A percentile compares a stretch with the other conserved stretches of the same genome.
These are phyloP conservation scores for Dryadomyces quercivorus DNA, from an alignment of 2,329 filamentous ascomycete species.

Conservation along the genomic window DNA sequence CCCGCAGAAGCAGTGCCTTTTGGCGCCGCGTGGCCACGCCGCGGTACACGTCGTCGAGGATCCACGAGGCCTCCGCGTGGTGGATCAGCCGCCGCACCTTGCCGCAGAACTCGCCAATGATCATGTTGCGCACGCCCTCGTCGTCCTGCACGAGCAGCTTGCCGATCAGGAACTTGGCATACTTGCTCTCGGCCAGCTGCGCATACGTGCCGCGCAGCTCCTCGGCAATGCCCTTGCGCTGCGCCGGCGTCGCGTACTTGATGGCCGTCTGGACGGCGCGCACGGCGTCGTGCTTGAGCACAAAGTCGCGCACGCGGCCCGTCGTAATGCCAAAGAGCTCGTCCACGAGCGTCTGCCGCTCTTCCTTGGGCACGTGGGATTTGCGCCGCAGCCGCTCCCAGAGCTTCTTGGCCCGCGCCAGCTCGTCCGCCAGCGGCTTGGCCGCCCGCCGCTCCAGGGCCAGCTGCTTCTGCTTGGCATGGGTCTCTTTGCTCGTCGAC, in stretches of 20 bases:
- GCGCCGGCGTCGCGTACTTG: conserved; percentile 81
- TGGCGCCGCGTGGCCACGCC: conserved; percentile 76
- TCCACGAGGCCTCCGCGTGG: conserved; percentile 94
- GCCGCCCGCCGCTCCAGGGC: conserved; percentile 80
- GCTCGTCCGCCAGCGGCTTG: conserved; percentile 84
- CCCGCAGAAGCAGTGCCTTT: conserved; percentile 71
- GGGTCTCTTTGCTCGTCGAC: conserved; percentile 81
- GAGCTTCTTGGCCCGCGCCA: conserved; percentile 84
- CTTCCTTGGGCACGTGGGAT: conserved; percentile 81
- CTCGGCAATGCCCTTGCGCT: conserved; percentile 72
- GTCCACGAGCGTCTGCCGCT: conserved; percentile 73
- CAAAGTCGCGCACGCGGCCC: conserved; percentile 84
- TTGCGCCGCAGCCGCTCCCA: conserved; percentile 92
- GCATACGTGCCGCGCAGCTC: conserved; percentile 80
- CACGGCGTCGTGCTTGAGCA: conserved; percentile 97
- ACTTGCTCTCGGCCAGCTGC: conserved; percentile 82
- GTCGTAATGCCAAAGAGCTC: conserved; percentile 90
- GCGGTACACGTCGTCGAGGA: conserved; percentile 92
- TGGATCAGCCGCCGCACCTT: conserved; percentile 88
- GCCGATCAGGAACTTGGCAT: conserved; percentile 93
- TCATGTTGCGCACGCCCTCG: conserved; percentile 70
- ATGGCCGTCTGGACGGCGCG: conserved; percentile 91
- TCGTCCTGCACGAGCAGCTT: conserved; percentile 93
- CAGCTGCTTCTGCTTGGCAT: conserved; percentile 84
- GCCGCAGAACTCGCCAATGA: conserved; percentile 91